Conservation (phyloP, 2,329 filamentous ascomycete species). For the Juglanconis juglandina region DNA sequence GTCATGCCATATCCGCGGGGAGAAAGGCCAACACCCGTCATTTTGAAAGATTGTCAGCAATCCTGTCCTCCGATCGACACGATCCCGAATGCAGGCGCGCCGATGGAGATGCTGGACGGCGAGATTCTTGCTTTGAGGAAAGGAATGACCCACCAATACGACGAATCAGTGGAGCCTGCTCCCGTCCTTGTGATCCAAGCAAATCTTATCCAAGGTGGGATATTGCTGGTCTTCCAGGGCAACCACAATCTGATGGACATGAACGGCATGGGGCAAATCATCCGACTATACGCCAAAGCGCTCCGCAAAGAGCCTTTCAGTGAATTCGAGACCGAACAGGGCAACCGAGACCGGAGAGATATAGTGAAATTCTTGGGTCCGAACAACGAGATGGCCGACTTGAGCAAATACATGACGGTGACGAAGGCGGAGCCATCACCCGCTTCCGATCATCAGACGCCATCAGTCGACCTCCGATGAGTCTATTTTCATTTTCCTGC, state of each 20-base stretch:
- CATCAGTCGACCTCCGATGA: constrained; percentile 1
- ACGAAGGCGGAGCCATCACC: background rate
- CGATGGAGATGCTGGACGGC: constrained; percentile 13
- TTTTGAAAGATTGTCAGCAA: constrained; percentile 1
- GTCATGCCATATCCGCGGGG: constrained; percentile 7
- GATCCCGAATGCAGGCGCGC: background rate
- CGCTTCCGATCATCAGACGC: background rate
- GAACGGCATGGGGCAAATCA: constrained; percentile 21
- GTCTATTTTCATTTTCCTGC: constrained; percentile 16
- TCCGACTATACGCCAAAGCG: constrained; percentile 10
- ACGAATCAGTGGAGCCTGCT: constrained; percentile 1
- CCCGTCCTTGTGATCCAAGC: constrained; percentile 20
- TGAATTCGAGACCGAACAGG: background rate
- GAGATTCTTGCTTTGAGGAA: background rate
- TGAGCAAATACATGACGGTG: background rate
- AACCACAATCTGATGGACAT: constrained; percentile 23
- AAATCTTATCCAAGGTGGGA: constrained; percentile 20
- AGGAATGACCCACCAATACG: constrained; percentile 9
- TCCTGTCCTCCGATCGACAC: constrained; percentile 1
- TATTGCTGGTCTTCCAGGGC: constrained; percentile 20
- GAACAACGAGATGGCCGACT: background rate
- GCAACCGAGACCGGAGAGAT: constrained; percentile 9
- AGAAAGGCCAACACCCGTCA: background rate
- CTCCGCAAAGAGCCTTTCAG: constrained; percentile 7
- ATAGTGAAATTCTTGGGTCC: constrained; percentile 10